A percentile compares a stretch with the other conserved stretches of the same genome.
Evolutionary conservation across 441 rosid species (phyloP).

Genomic region (Eruca vesicaria): DNA sequence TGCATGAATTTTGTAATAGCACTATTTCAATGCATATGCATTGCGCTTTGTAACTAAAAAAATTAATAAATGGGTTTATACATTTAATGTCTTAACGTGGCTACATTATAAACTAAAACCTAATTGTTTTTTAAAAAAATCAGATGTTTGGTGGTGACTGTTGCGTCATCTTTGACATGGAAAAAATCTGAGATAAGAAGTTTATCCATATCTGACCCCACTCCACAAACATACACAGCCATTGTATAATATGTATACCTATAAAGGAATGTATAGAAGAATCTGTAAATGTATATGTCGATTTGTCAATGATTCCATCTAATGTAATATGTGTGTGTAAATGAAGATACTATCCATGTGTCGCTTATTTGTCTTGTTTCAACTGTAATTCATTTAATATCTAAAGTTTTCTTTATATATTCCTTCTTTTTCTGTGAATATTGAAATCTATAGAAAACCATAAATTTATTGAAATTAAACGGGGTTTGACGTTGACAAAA

Average conservation of each 20-base stretch:
- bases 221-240: neutral
- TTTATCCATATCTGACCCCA: constrained; percentile 32
- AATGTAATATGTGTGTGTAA: constrained; percentile 17
- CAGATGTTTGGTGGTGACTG: constrained; percentile 26
- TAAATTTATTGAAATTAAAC: no score
- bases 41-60: neutral
- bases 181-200: constrained; percentile 32
- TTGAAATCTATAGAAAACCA: no score
- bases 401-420: neutral
- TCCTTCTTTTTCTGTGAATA: neutral
- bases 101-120: neutral
- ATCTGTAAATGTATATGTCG: neutral
- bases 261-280: constrained; percentile 1
- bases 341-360: constrained; percentile 32
- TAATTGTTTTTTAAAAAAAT: neutral
- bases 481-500: no score
- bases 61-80: neutral
- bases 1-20: constrained; percentile 8
- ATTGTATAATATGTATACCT: neutral
- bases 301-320: neutral
- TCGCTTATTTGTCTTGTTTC: constrained; percentile 12
- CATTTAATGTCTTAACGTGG: neutral
- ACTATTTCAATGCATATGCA: neutral
- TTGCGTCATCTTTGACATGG: constrained; percentile 39
- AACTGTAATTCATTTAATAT: neutral